phyloP scores from a whole-genome alignment of 768 basidiomycete species.

The Candolleomyces eurysporus region DNA sequence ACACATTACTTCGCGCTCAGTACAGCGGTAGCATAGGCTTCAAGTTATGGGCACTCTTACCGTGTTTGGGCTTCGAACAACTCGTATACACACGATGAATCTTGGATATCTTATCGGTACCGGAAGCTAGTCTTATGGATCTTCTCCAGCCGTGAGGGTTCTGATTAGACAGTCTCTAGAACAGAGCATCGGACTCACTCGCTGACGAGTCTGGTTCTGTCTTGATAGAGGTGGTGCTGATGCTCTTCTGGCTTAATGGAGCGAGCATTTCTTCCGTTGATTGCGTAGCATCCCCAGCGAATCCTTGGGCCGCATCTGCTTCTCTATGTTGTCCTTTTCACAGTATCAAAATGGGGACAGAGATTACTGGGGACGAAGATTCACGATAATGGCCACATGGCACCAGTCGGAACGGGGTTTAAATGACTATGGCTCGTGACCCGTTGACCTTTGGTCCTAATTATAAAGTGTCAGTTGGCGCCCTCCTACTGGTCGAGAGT shows the following conservation, averaged over 20 bases:
- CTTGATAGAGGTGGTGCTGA: slow-evolving; percentile 22
- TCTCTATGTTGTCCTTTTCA: too few species aligned
- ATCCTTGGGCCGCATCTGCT: not conserved
- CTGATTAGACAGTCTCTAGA: slow-evolving; percentile 53
- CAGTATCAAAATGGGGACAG: too few species aligned
- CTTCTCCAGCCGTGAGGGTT: slow-evolving; percentile 78
- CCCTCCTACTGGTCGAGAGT: too few species aligned
- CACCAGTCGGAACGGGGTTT: too few species aligned
- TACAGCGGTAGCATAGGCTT: too few species aligned
- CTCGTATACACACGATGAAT: slow-evolving; percentile 78
- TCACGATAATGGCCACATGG: too few species aligned
- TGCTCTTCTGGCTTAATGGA: slow-evolving; percentile 22
- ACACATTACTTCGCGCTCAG: too few species aligned
- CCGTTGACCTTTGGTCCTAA: too few species aligned
- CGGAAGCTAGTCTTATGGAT: slow-evolving; percentile 74
- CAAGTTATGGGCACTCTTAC: slow-evolving; percentile 45
- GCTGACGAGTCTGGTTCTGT: slow-evolving; percentile 33
- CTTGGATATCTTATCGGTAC: slow-evolving; percentile 72
- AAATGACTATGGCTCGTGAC: too few species aligned
- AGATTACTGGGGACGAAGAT: too few species aligned
- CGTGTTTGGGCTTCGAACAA: slow-evolving; percentile 85
- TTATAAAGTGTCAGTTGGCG: too few species aligned
- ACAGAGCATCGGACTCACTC: slow-evolving; percentile 68
- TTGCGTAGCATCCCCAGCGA: slow-evolving; percentile 28
- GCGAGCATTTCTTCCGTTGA: slow-evolving; percentile 35